Percentiles rank a stretch among this genome's conserved stretches.
Conservation (phyloP, 805 yeast species). For the Kazachstania taianensis region DNA sequence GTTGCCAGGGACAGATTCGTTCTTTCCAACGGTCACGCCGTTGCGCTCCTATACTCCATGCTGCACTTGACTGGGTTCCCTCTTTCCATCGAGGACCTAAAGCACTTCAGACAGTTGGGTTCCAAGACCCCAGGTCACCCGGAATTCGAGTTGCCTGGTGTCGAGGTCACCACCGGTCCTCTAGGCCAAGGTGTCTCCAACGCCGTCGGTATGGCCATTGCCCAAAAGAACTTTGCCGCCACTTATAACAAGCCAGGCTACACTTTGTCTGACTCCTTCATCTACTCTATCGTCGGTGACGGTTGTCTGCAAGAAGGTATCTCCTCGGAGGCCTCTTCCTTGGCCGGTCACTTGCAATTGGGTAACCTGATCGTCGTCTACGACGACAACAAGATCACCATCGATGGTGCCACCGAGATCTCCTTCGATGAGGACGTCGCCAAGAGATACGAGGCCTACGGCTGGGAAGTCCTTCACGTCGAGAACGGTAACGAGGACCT, state of each 20-base stretch:
- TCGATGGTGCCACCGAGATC: constrained; percentile 83
- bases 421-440: constrained; percentile 92
- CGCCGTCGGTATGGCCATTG: constrained; percentile 95
- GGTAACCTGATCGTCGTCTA: constrained; percentile 89
- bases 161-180: constrained; percentile 98
- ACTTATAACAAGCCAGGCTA: constrained; percentile 76
- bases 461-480: constrained; percentile 81
- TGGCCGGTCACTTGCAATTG: constrained; percentile 93
- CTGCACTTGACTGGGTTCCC: constrained; percentile 81
- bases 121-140: constrained; percentile 98
- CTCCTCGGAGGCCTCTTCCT: constrained; percentile 83
- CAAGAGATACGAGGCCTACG: constrained; percentile 80
- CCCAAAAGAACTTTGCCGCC: constrained; percentile 85
- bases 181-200: constrained; percentile 95
- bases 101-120: constrained; percentile 79
- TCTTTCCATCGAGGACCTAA: constrained; percentile 67
- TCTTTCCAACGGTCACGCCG: constrained; percentile 93
- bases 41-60: constrained; percentile 78
- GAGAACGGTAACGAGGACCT: constrained; percentile 74
- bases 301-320: constrained; percentile 99
- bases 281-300: constrained; percentile 82
- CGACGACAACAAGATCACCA: constrained; percentile 95
- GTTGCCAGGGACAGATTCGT: constrained; percentile 92
- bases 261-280: constrained; percentile 61
- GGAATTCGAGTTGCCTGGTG: constrained; percentile 82